These are phyloP conservation scores for Dorcoceras hygrometricum DNA, from an alignment of 257 asterid species.

Conservation along the genomic window DNA sequence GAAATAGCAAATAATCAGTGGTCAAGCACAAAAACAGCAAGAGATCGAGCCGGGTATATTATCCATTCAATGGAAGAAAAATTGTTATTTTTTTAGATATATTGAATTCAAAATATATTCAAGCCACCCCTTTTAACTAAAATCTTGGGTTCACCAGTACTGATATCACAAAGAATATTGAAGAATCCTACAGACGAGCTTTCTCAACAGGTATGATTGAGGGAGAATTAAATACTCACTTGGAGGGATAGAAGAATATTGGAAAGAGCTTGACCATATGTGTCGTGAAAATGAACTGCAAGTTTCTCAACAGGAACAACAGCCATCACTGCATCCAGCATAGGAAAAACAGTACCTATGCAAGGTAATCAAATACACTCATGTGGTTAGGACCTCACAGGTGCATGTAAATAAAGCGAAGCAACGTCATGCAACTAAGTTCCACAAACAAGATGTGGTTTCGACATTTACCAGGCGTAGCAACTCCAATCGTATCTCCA, in stretches of 20 bases:
- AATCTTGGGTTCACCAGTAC: too few relatives aligned
- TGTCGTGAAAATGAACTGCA: conserved; percentile 94
- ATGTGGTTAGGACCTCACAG: background rate
- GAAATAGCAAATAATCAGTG: too few relatives aligned
- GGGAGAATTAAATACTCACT: conserved; percentile 43
- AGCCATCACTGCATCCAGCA: conserved; percentile 90
- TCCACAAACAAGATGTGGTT: background rate
- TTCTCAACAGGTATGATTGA: background rate
- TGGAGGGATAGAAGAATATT: conserved; percentile 84
- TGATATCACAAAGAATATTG: background rate
- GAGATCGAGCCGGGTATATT: too few relatives aligned
- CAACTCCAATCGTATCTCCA: conserved; percentile 90
- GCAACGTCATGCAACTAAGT: conserved; percentile 8
- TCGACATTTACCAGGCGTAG: conserved; percentile 66
- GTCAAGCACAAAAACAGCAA: too few relatives aligned
- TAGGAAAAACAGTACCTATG: conserved; percentile 75
- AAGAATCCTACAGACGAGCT: background rate
- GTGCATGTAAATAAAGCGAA: background rate
- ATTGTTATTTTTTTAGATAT: too few relatives aligned
- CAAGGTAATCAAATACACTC: background rate
- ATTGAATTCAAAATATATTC: background rate
- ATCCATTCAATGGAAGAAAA: too few relatives aligned
- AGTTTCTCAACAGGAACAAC: conserved; percentile 83
- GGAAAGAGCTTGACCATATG: conserved; percentile 89
- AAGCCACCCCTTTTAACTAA: background rate